Base-by-base conservation (phyloP, 768 basidiomycete species). In the Pleurotus pulmonarius region DNA sequence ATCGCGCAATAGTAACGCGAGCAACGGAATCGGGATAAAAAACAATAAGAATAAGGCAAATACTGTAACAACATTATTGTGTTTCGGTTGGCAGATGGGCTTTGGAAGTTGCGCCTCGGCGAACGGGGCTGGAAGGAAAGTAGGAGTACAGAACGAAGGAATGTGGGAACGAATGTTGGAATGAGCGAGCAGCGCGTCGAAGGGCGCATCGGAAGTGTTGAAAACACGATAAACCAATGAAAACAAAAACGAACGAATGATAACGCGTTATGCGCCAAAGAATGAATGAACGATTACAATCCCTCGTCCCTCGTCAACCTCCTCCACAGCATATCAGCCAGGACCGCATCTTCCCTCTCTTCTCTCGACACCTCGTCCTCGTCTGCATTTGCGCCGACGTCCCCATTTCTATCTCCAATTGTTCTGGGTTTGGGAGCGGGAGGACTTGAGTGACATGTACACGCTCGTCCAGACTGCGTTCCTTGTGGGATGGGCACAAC, bases 291-390 rank as follows among this genome's bases (percentile, higher is more conserved):
- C 41, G n/a, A 43, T 43, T 13, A n/a, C n/a, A n/a, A 43, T 43
- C 41, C 41, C 41, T 20, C 15, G 22, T 52, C 51, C 16, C 39
- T 52, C 37, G 51, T 52, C 51, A 52, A 52, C 51, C 51, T 52
- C 51, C 51, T 52, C 51, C 51, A 52, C 15, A 52, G 20, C 37
- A 52, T 40, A 22, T 52, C 37, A n/a, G 51, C 51, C 34, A 52
- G 41, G 22, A 40, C 51, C 3, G 51, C 51, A 20, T 52, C 51
- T 25, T 52, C 51, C 16, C 51, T 20, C 34, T 39, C 51, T 18
- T 16, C 24, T 24, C 22, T 24, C 24, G 13, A 15, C 16, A 18
- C 24, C 16, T 5, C 46, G 13, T 47, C 46, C 22, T 47, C 46
- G 5, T 47, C 46, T 47, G 8, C 51, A 34, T n/a, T 22, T 5